phyloP scores from a whole-genome alignment of 176 grass and related monocot genomes.

The Aegilops umbellulata region DNA sequence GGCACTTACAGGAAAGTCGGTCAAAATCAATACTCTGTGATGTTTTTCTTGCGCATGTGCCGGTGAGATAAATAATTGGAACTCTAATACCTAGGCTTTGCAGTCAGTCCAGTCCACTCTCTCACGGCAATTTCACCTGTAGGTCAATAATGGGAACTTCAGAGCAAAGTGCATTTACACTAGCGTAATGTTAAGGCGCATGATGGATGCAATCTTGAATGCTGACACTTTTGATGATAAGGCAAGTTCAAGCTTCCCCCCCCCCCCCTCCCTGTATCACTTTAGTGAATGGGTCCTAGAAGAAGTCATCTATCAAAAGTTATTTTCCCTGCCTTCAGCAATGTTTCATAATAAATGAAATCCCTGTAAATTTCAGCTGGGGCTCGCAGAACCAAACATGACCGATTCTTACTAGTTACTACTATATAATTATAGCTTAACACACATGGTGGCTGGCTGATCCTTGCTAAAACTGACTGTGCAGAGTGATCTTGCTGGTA shows the following conservation, averaged over 20 bases:
- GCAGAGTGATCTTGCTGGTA: too few species aligned
- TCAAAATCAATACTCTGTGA: slow-evolving; percentile 74
- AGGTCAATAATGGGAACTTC: slow-evolving; percentile 64
- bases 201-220: slow-evolving; percentile 85
- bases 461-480: too few species aligned
- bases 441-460: too few species aligned
- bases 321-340: background rate
- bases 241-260: slow-evolving; percentile 31
- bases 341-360: background rate
- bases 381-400: background rate
- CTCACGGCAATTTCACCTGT: background rate
- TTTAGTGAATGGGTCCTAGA: background rate
- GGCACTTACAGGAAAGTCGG: slow-evolving; percentile 53
- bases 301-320: background rate
- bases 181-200: slow-evolving; percentile 82
- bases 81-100: slow-evolving; percentile 21
- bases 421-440: background rate
- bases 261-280: background rate
- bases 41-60: slow-evolving; percentile 91
- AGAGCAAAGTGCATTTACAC: slow-evolving; percentile 81
- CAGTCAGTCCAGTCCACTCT: background rate
- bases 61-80: slow-evolving; percentile 42
- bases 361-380: background rate
- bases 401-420: background rate
- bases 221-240: slow-evolving; percentile 89